Evolutionary conservation across 2,329 filamentous ascomycete genomes (phyloP), one percentile per base, ranked within the genome.

Genomic region (Calonectria pauciramosa): DNA sequence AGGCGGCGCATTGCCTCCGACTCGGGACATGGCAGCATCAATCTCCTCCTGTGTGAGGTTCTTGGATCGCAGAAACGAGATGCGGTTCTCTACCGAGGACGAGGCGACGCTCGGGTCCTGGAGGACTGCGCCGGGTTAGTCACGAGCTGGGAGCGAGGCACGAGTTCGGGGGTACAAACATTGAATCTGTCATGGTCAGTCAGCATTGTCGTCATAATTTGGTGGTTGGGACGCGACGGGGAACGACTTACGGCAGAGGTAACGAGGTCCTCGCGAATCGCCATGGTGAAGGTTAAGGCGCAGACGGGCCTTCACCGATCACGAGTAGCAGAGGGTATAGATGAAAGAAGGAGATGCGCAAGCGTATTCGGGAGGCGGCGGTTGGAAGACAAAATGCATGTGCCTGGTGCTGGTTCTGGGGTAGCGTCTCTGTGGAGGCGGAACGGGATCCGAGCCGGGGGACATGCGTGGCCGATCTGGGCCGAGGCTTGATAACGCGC

Each of bases 1-100:
- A 41, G 87, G 86, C 56, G 87, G 86, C 56, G 88, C 83, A 78
- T 90, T 91, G 80, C 92, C 92, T 77, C 93, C 93, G 60, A 92
- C 92, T 82, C 96, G 93, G 52, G 94, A 90, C 78, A 99, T 90
- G 20, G 97, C 94, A 47, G 92, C 89, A 82, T 97, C 95, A 82
- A 99, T 94, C 86, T 99, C 97, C 86, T 99, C 96, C 84, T 97
- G 94, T 0, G 96, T 99, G 70, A 99, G 90, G 85, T 99, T 99
- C 87, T 99, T 99, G 10, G 96, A 97, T 85, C 96, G 95, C 26
- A 99, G 90, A 81, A 99, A 99, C 11, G 96, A 94, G 74, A 99
- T 91, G 78, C 95, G 93, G 86, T 97, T 98, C 82, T 99, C 97
- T 76, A 98, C 88, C n/a, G 97, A 94, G 7, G 97, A 96, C 13